Base-by-base conservation (phyloP, 768 basidiomycete genomes). In the Lentinula sp. region DNA sequence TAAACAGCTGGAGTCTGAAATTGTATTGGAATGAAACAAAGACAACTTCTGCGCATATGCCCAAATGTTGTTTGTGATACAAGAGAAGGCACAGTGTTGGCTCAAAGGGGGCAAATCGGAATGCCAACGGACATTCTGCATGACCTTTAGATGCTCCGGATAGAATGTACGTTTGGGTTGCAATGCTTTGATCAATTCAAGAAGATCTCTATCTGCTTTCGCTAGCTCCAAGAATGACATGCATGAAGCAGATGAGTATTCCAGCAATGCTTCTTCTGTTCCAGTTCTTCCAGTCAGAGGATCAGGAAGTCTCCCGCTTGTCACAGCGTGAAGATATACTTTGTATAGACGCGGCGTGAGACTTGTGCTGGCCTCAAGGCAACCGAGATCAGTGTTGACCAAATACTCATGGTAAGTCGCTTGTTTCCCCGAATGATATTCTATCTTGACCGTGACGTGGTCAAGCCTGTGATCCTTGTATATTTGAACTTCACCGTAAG, bases 271-370 rank as follows among this genome's bases (percentile, higher is more conserved):
- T 48, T 76, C 74, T 50, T 76, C 75, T 3, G 69, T 72, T 7
- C 76, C 76, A 0, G 72, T 72, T 5, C 67, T 66, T 15, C 65
- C 63, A 2, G 76, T 77, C 2, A 77, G 64, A 11, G 73, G 73
- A 66, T 77, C 76, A 32, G 66, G 65, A 15, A 68, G 61, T 59
- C 68, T 69, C 28, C 68, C 66, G n/a, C 74, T 72, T 1, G 72
- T 77, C 0, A 76, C 52, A 7, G 76, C 74, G 18, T 77, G 77
- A 21, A 78, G 61, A 42, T 75, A 72, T 4, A 67, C 67, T 34
- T 65, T 63, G 32, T 70, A 74, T 2, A 75, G 63, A 43, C 66
- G 66, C 61, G 68, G 70, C 1, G 61, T 62, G 42, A 75, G 53
- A n/a, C 65, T 70, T 3, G 52, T 63, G 9, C 70, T 69, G 3